Evolutionary conservation across 139 green algal species (phyloP), one percentile per base, ranked within the genome.

Genomic region (Tetradesmus obliquus): DNA sequence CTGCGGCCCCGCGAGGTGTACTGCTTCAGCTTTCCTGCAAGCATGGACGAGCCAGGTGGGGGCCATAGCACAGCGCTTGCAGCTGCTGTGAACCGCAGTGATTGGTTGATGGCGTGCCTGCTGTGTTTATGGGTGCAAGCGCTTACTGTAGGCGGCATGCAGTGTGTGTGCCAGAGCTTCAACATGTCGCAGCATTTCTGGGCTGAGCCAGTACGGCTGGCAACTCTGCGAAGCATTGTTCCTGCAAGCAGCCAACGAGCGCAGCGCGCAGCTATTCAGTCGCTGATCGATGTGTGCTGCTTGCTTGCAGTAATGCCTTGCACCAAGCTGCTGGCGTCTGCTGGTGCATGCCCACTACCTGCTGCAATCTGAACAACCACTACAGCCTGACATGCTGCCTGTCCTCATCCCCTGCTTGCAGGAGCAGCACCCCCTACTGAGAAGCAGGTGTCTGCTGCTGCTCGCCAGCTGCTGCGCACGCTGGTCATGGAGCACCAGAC

Each of bases 401-500:
- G 13, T 54, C 17, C 69, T 88, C 3, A 3, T 55, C 13, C 24
- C 58, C 1, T 60, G 84, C 24, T 19, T 82, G 85, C 62, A 89
- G 85, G 57, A 3, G 2, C n/a, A 7, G 1, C 24, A 45, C 62
- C 62, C 51, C 62, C 62, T 9, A 32, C 45, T 55, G 86, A 83
- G 3, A 84, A 15, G 8, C 13, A 69, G 51, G 58, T 90, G 55
- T 58, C 66, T 32, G 86, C 55, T 32, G 86, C 86, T 13, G 58
- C 17, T 22, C 55, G 86, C 6, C 24, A 55, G 71, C 51, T 90
- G 51, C 45, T 90, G 71, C 69, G 86, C 12, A n/a, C 71, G 19
- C 53, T 90, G 20, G 45, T 90, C 53, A 90, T 90, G 86, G 32
- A 90, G 86, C 86, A 90, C 71, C 10, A 55, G 15, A 74, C 55